These are phyloP conservation scores for Thymus mandschuricus DNA, from an alignment of 257 asterid genomes.

Conservation along the genomic window DNA sequence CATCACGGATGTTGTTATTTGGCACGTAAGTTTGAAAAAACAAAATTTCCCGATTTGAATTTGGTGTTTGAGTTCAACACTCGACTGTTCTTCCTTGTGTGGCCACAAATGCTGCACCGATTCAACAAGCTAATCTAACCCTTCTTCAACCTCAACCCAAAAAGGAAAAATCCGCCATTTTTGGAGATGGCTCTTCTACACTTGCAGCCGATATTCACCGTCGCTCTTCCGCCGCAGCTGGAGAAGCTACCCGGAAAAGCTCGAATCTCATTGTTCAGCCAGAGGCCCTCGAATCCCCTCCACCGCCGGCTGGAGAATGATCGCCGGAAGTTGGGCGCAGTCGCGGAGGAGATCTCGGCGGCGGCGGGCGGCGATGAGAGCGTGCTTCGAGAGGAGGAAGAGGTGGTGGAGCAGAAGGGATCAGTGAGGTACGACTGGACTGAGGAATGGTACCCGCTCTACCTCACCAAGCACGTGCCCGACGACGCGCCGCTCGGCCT, in stretches of 20 bases:
- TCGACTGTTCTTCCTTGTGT: background rate
- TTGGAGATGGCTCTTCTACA: conserved; percentile 19
- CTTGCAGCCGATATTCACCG: conserved; percentile 26
- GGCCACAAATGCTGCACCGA: conserved; percentile 16
- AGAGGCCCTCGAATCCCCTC: conserved; percentile 22
- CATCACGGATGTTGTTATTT: no score
- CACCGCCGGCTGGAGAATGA: conserved; percentile 17
- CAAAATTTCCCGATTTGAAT: no score
- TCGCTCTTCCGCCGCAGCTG: conserved; percentile 28
- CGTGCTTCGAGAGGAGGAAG: conserved; percentile 47
- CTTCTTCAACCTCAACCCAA: background rate
- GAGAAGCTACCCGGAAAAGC: conserved; percentile 28
- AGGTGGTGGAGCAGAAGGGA: conserved; percentile 40
- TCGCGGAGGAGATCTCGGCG: conserved; percentile 36
- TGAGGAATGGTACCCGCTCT: conserved; percentile 93
- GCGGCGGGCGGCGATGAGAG: conserved; percentile 41
- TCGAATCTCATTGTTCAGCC: conserved; percentile 20
- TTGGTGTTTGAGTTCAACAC: background rate
- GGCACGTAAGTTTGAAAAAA: background rate
- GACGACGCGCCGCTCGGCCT: conserved; percentile 94
- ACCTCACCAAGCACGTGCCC: conserved; percentile 78
- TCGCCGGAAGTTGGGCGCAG: conserved; percentile 36
- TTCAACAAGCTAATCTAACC: background rate
- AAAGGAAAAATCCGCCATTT: background rate
- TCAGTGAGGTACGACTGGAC: conserved; percentile 76